phyloP scores from a whole-genome alignment of 371 early-diverging fungal species.

The Hamiltosporidium tvaerminnensis region DNA sequence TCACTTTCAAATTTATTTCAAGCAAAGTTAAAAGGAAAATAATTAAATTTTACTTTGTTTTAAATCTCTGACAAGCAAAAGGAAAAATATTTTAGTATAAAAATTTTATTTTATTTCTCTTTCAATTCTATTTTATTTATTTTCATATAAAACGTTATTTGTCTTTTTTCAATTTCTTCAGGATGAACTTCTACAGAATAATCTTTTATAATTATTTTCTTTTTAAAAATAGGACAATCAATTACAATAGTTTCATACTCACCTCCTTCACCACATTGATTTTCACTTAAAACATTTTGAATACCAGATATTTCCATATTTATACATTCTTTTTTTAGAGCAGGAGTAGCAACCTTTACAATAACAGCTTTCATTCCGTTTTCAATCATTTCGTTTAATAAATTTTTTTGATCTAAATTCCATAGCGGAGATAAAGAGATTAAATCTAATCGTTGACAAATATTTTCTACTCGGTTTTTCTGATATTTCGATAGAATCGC shows the following conservation, averaged over 20 bases:
- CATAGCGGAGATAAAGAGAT: slow-evolving; percentile 74
- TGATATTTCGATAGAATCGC: slow-evolving; percentile 94
- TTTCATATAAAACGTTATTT: background rate
- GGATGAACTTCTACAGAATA: background rate
- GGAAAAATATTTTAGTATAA: background rate
- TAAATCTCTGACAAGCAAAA: no score
- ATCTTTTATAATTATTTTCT: slow-evolving; percentile 52
- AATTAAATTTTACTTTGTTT: no score
- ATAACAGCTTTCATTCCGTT: slow-evolving; percentile 65
- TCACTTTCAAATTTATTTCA: no score
- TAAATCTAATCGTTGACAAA: slow-evolving; percentile 66
- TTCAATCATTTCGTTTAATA: slow-evolving; percentile 77
- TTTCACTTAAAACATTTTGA: slow-evolving; percentile 55
- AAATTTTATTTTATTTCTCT: slow-evolving; percentile 2
- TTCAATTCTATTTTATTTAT: background rate
- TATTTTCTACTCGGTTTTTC: slow-evolving; percentile 77
- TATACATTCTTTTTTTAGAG: slow-evolving; percentile 47
- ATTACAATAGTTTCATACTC: slow-evolving; percentile 90
- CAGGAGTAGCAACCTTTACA: slow-evolving; percentile 81
- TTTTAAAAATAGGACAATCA: slow-evolving; percentile 83
- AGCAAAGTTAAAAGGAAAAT: no score
- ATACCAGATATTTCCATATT: slow-evolving; percentile 58
- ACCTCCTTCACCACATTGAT: slow-evolving; percentile 96
- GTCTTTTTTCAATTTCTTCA: slow-evolving; percentile 1
- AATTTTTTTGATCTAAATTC: slow-evolving; percentile 66